A percentile compares a stretch with the other conserved stretches of the same genome.
Evolutionary conservation across 495 filamentous ascomycete genomes (phyloP).

Genomic region (Rostrohypoxylon terebratum): DNA sequence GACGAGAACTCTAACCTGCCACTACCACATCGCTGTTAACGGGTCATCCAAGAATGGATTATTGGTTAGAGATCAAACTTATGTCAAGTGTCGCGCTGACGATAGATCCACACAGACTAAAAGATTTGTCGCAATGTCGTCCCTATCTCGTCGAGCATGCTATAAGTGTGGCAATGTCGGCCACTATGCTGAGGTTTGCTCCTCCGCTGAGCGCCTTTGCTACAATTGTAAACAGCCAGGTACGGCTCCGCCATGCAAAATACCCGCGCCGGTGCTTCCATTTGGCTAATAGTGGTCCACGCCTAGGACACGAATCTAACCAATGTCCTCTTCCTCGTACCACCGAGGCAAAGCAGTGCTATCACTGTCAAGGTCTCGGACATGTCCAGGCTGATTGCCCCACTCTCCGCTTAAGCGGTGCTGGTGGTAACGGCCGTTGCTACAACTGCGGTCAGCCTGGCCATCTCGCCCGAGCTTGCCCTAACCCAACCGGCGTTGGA

Average conservation of each 20-base stretch:
- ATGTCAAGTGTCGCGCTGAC: conserved; percentile 53
- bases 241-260: conserved; percentile 56
- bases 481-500: conserved; percentile 70
- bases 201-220: conserved; percentile 95
- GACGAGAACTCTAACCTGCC: conserved; percentile 25
- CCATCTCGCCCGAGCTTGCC: conserved; percentile 90
- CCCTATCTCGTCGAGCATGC: conserved; percentile 96
- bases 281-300: conserved; percentile 15
- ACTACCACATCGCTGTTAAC: conserved; percentile 52
- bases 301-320: conserved; percentile 94
- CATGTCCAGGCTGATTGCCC: conserved; percentile 99
- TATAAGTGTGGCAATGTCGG: conserved; percentile 99
- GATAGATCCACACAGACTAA: conserved; percentile 54
- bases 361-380: conserved; percentile 98
- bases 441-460: conserved; percentile 95
- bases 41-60: conserved; percentile 50
- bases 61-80: conserved; percentile 47
- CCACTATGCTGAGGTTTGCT: conserved; percentile 98
- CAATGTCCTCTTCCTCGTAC: conserved; percentile 95
- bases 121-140: conserved; percentile 74
- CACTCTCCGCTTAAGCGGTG: conserved; percentile 89
- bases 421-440: conserved; percentile 83
- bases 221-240: conserved; percentile 99
- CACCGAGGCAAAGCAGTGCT: conserved; percentile 99
- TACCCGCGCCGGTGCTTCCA: conserved; percentile 31